A percentile compares a stretch with the other conserved stretches of the same genome.
Conservation (phyloP, 1,284 basidiomycete species). For the Ustilago sp. region DNA sequence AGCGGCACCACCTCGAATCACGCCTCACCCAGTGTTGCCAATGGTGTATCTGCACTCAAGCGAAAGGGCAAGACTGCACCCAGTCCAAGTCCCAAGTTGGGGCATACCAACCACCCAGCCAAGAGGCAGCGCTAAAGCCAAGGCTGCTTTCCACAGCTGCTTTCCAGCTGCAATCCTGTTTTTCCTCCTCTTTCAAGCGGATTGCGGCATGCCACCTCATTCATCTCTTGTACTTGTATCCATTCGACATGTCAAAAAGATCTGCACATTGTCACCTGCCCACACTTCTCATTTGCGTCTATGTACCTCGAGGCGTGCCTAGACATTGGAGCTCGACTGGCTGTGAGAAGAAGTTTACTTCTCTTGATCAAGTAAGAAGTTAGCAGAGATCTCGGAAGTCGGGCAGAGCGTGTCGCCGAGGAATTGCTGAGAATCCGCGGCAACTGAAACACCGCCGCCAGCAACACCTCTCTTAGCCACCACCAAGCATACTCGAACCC, state of each 20-base stretch:
- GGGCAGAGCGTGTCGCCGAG: slow-evolving; percentile 3
- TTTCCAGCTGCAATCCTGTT: neutral
- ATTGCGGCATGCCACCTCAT: slow-evolving; percentile 4
- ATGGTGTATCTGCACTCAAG: slow-evolving; percentile 33
- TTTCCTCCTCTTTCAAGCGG: neutral
- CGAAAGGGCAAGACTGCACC: slow-evolving; percentile 48
- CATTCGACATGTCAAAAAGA: slow-evolving; percentile 1
- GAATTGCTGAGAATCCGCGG: neutral
- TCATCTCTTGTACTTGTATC: slow-evolving; percentile 15
- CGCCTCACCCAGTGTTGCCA: slow-evolving; percentile 35
- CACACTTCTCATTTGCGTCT: neutral
- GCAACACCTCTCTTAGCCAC: slow-evolving; percentile 10
- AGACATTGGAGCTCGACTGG: neutral
- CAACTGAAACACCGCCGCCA: neutral
- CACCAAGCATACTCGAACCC: slow-evolving; percentile 7
- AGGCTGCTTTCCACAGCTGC: neutral
- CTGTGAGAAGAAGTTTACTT: neutral
- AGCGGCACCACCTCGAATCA: slow-evolving; percentile 29
- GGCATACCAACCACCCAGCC: slow-evolving; percentile 31
- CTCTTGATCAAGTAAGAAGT: slow-evolving; percentile 9
- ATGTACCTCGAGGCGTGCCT: neutral
- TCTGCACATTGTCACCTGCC: neutral
- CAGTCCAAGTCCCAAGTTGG: slow-evolving; percentile 47
- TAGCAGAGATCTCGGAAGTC: slow-evolving; percentile 1
- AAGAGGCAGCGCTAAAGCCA: slow-evolving; percentile 40